Base-by-base conservation (phyloP, 768 basidiomycete genomes). In the Trametes cingulata region DNA sequence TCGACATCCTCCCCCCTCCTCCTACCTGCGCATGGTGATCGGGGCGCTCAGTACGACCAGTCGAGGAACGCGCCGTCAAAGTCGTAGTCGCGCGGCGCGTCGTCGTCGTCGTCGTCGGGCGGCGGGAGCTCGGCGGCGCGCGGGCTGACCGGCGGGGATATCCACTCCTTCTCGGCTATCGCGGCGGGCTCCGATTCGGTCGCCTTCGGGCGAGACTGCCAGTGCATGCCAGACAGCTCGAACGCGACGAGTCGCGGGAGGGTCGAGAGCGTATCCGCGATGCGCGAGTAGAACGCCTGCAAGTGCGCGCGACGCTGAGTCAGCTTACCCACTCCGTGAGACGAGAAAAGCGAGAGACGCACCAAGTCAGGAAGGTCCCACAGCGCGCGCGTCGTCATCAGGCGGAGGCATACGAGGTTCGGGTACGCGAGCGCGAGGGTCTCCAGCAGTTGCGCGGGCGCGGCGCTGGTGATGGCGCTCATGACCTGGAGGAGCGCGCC, bases 191-290 rank as follows among this genome's bases (percentile, higher is more conserved):
- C 63, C 61, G 24, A 40, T 56, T 29, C 36, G 2, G 24, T 4
- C 40, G 62, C 24, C 58, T 73, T 76, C 46, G 73, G 77, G n/a
- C 80, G 78, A 6, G 83, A 85, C 48, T 81, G 78, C 88, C 89
- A 91, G 64, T 86, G 87, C 74, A 91, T 83, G 35, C 90, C 90
- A 47, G 82, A 86, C 27, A 91, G 81, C 69, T 91, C 90, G 67
- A 90, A 90, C 46, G 82, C 81, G 62, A 80, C 75, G 36, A 91
- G 79, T 55, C 82, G 74, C n/a, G 82, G 74, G 62, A 91, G 80
- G 8, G 80, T 79, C n/a, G 79, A 76, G 61, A 92, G 77, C 6
- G 78, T 75, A 48, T 74, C 73, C 53, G 87, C 81, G 42, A 88
- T 82, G 62, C 85, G 79, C 47, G 83, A 75, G 66, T 87, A 86